phyloP scores from a whole-genome alignment of 345 rosid species.

The Syzygium aqueum region DNA sequence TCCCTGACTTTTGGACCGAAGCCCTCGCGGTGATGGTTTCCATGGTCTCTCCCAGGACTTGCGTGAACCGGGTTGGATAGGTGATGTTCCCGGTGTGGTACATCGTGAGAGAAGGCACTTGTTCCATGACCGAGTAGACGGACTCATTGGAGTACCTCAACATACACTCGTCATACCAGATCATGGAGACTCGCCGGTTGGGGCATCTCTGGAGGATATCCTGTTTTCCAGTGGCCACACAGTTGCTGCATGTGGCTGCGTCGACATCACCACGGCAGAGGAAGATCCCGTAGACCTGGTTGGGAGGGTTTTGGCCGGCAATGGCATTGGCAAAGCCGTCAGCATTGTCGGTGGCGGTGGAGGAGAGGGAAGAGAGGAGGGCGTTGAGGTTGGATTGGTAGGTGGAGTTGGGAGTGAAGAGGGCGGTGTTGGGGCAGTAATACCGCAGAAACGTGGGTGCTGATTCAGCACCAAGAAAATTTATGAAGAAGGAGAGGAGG shows the following conservation, averaged over 20 bases:
- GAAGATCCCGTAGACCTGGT: constrained; percentile 23
- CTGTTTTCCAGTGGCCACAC: constrained; percentile 2
- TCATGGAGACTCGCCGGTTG: not conserved
- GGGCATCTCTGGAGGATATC: constrained; percentile 22
- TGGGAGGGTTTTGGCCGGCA: constrained; percentile 6
- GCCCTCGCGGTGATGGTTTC: constrained; percentile 1
- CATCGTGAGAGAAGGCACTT: rapidly evolving
- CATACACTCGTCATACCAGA: constrained; percentile 26
- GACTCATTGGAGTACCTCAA: constrained; percentile 11
- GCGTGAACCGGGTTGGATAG: constrained; percentile 1
- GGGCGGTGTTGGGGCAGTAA: not conserved
- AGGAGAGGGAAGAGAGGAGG: not conserved
- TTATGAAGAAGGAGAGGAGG: not conserved
- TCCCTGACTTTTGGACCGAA: constrained; percentile 7
- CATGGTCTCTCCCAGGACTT: not conserved
- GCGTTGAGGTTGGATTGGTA: not conserved
- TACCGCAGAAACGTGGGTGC: not conserved
- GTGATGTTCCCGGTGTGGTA: not conserved
- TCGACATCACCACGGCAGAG: constrained; percentile 28
- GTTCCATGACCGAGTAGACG: not conserved
- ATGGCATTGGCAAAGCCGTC: not conserved
- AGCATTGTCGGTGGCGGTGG: not conserved
- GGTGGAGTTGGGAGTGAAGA: not conserved
- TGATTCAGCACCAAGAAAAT: not conserved
- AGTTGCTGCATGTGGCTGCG: not conserved